phyloP scores from a whole-genome alignment of 2,329 filamentous ascomycete genomes.

The Lasiodiplodia citricola region DNA sequence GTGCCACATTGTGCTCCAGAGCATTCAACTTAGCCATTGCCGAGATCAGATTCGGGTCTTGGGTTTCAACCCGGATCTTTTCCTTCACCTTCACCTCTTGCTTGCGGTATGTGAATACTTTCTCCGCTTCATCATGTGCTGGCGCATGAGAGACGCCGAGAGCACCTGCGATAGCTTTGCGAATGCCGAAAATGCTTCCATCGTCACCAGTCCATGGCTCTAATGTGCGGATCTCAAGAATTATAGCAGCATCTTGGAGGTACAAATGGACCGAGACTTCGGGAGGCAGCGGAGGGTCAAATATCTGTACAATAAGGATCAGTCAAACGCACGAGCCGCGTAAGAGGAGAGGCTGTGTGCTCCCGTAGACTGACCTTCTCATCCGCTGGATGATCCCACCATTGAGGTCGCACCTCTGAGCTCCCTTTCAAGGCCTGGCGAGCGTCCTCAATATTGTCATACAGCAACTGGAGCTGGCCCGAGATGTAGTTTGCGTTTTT shows the following conservation, averaged over 20 bases:
- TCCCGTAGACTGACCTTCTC: conserved; percentile 57
- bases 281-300: conserved; percentile 66
- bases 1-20: conserved; percentile 72
- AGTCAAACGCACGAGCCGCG: background rate
- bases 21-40: conserved; percentile 83
- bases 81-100: conserved; percentile 84
- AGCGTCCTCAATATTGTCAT: conserved; percentile 68
- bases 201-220: conserved; percentile 53
- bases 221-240: conserved; percentile 71
- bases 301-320: conserved; percentile 48
- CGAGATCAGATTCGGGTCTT: conserved; percentile 84
- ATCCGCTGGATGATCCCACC: conserved; percentile 61
- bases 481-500: conserved; percentile 62
- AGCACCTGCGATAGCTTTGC: conserved; percentile 59
- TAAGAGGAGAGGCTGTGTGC: background rate
- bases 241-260: conserved; percentile 60
- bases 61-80: conserved; percentile 86
- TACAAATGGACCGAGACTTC: conserved; percentile 74
- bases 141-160: conserved; percentile 49
- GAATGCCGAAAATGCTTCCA: conserved; percentile 56
- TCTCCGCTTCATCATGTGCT: conserved; percentile 70
- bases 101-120: conserved; percentile 71
- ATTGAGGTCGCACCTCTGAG: conserved; percentile 56
- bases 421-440: conserved; percentile 63
- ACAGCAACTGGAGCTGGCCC: conserved; percentile 62